phyloP scores from a whole-genome alignment of 208 protist genomes.

The Lotmaria passim region DNA sequence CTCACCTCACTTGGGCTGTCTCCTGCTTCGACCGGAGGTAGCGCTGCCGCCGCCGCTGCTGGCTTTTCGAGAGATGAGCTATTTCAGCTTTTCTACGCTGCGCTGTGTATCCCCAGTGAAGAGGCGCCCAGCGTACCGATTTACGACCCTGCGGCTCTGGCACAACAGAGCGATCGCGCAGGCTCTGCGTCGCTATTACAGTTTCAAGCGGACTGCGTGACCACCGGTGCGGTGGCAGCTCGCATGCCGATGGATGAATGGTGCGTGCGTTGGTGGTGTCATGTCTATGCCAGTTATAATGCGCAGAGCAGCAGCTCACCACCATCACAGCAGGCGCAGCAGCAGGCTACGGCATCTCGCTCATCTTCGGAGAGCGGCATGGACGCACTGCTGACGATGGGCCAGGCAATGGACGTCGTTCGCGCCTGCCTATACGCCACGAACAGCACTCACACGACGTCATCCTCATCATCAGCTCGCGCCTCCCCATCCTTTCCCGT shows the following conservation, averaged over 20 bases:
- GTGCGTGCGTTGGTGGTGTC: slow-evolving; percentile 51
- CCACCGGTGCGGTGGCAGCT: neutral
- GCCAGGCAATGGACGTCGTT: slow-evolving; percentile 32
- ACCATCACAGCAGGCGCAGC: too few relatives aligned
- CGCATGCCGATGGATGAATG: slow-evolving; percentile 53
- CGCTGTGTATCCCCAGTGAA: slow-evolving; percentile 32
- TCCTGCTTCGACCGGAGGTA: neutral
- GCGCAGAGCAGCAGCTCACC: slow-evolving; percentile 1
- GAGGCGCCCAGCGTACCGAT: slow-evolving; percentile 24
- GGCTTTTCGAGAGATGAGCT: slow-evolving; percentile 9
- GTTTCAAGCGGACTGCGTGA: slow-evolving; percentile 17
- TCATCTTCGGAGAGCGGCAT: neutral
- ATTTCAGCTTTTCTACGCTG: slow-evolving; percentile 28
- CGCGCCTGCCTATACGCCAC: slow-evolving; percentile 28
- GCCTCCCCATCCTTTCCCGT: neutral
- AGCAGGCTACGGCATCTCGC: too few relatives aligned
- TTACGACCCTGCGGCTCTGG: neutral
- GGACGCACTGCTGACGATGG: slow-evolving; percentile 8
- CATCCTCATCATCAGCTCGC: neutral
- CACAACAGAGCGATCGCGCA: too few relatives aligned
- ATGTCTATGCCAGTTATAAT: neutral
- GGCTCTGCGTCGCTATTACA: neutral
- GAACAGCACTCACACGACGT: neutral
- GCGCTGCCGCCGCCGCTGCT: neutral
- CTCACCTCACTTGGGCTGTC: neutral